phyloP scores from a whole-genome alignment of 768 basidiomycete genomes.

The Infundibulicybe gibba region DNA sequence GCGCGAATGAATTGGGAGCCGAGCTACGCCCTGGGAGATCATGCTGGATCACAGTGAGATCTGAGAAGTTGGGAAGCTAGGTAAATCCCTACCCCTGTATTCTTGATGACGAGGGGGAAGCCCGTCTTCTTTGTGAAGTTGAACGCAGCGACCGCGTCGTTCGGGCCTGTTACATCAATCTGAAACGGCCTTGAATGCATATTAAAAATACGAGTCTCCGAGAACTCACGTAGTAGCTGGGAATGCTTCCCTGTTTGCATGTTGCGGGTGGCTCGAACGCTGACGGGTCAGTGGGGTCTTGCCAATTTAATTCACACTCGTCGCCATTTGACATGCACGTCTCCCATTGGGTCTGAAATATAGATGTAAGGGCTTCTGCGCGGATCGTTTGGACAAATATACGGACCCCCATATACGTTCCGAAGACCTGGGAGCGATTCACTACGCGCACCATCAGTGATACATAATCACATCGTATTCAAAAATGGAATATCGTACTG shows the following conservation, averaged over 20 bases:
- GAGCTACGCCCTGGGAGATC: constrained; percentile 48
- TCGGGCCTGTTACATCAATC: constrained; percentile 36
- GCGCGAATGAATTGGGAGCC: constrained; percentile 34
- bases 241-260: constrained; percentile 25
- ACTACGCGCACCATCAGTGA: neutral
- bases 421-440: constrained; percentile 11
- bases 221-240: constrained; percentile 23
- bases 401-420: constrained; percentile 9
- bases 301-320: constrained; percentile 30
- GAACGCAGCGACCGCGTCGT: constrained; percentile 42
- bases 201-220: neutral
- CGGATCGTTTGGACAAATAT: no score
- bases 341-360: constrained; percentile 30
- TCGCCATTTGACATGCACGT: constrained; percentile 29
- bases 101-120: constrained; percentile 44
- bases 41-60: constrained; percentile 26
- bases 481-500: constrained; percentile 3
- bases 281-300: constrained; percentile 12
- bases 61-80: neutral
- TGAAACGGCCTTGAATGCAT: constrained; percentile 4
- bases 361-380: no score
- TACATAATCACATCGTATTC: neutral
- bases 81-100: constrained; percentile 39
- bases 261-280: constrained; percentile 13
- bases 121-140: constrained; percentile 32